Percentiles rank a stretch among this genome's conserved stretches.
phyloP scores from a whole-genome alignment of 176 grass and related monocot genomes.

The Chloris gayana region DNA sequence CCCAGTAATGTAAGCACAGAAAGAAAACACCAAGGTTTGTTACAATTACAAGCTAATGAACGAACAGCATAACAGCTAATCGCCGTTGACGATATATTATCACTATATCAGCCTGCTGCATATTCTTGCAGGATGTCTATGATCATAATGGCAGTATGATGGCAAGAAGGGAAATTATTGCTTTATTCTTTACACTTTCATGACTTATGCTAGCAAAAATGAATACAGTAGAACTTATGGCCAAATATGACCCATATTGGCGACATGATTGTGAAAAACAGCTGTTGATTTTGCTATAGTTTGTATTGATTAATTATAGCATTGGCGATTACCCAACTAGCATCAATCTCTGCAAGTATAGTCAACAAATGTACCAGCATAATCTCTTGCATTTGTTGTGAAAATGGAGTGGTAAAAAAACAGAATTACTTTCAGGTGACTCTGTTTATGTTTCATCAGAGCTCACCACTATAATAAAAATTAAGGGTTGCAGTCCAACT shows the following conservation, averaged over 20 bases:
- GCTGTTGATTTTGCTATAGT: not conserved
- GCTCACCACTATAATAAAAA: conserved; percentile 3
- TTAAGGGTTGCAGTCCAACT: conserved; percentile 28
- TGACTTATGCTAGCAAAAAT: not conserved
- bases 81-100: not conserved
- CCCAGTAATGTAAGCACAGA: not conserved
- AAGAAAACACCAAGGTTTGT: not conserved
- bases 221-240: not conserved
- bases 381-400: not conserved
- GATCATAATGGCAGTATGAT: conserved; percentile 3
- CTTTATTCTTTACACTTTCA: not conserved
- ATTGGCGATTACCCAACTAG: not conserved
- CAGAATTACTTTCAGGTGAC: not conserved
- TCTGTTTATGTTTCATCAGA: conserved; percentile 4
- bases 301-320: not conserved
- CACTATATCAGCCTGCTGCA: not conserved
- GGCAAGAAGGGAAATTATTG: not conserved
- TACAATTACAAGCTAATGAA: conserved; percentile 13
- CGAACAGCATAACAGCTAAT: not conserved
- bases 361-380: not conserved
- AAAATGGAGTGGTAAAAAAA: conserved; percentile 9
- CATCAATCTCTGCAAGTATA: not conserved
- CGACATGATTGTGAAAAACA: not conserved
- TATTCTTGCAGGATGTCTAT: not conserved
- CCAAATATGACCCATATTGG: not conserved